These are phyloP conservation scores for Dothistroma septosporum DNA, from an alignment of 2,329 filamentous ascomycete species.

Conservation along the genomic window DNA sequence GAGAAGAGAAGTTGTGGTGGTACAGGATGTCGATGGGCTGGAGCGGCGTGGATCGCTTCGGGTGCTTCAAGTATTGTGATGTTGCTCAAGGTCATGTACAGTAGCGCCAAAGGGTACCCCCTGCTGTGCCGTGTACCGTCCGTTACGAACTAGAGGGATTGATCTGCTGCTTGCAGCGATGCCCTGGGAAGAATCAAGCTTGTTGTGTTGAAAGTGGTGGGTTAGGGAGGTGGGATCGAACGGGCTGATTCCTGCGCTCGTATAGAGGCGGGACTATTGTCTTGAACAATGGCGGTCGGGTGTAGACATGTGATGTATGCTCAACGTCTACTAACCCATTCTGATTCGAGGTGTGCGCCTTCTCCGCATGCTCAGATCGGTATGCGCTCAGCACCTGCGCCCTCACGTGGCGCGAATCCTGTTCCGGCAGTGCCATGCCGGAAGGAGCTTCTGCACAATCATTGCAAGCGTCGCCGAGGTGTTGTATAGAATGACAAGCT, in stretches of 20 bases:
- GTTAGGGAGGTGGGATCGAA: not conserved
- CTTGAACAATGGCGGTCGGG: not conserved
- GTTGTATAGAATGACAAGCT: too few species aligned
- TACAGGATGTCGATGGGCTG: not conserved
- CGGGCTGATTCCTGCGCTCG: not conserved
- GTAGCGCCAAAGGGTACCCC: not conserved
- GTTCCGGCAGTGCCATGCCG: not conserved
- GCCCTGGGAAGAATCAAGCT: not conserved
- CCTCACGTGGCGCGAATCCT: too few species aligned
- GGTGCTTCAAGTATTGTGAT: not conserved
- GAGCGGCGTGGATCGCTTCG: not conserved
- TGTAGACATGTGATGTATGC: not conserved
- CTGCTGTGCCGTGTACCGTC: not conserved
- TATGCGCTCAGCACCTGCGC: not conserved
- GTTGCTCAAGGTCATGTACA: not conserved
- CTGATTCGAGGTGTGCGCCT: not conserved
- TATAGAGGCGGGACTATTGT: not conserved
- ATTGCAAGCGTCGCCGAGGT: not conserved
- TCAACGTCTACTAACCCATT: not conserved
- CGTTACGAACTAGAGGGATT: not conserved
- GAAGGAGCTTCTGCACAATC: not conserved
- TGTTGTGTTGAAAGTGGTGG: not conserved
- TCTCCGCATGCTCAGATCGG: not conserved
- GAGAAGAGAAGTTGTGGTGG: not conserved
- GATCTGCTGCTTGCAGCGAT: not conserved